These are phyloP conservation scores for Saccharomyces hybrid DNA, from an alignment of 1,139 yeast genomes.

Conservation along the genomic window DNA sequence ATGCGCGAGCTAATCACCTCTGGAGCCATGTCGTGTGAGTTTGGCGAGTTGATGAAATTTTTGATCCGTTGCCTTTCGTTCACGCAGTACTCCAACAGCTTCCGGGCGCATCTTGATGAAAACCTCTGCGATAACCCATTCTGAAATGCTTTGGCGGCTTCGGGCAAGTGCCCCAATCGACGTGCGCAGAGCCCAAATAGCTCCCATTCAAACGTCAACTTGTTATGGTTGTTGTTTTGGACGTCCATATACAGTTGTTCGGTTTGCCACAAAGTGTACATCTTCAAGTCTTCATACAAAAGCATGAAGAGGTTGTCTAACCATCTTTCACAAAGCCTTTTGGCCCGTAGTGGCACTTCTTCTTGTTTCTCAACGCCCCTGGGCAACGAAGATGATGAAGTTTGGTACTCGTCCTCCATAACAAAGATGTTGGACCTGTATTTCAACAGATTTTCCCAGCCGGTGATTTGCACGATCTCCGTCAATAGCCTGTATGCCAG, in stretches of 20 bases:
- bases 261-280: conserved; percentile 91
- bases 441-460: conserved; percentile 83
- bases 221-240: conserved; percentile 68
- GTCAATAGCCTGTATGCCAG: conserved; percentile 80
- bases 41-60: conserved; percentile 15
- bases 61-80: conserved; percentile 31
- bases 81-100: conserved; percentile 59
- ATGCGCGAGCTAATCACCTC: conserved; percentile 38
- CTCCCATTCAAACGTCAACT: conserved; percentile 90
- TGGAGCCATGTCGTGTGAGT: conserved; percentile 22
- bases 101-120: conserved; percentile 72
- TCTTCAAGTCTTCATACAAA: conserved; percentile 82
- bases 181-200: conserved; percentile 78
- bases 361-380: conserved; percentile 40
- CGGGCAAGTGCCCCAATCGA: conserved; percentile 74
- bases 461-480: conserved; percentile 63
- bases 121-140: conserved; percentile 69
- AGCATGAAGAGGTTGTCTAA: conserved; percentile 87
- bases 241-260: conserved; percentile 80
- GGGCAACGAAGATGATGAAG: conserved; percentile 35
- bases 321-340: conserved; percentile 94
- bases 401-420: conserved; percentile 83
- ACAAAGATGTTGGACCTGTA: conserved; percentile 86
- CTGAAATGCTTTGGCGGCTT: conserved; percentile 75
- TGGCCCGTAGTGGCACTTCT: conserved; percentile 32